A percentile compares a stretch with the other conserved stretches of the same genome.
These are phyloP conservation scores for Przewalskia tangutica DNA, from an alignment of 257 asterid genomes.

Conservation along the genomic window DNA sequence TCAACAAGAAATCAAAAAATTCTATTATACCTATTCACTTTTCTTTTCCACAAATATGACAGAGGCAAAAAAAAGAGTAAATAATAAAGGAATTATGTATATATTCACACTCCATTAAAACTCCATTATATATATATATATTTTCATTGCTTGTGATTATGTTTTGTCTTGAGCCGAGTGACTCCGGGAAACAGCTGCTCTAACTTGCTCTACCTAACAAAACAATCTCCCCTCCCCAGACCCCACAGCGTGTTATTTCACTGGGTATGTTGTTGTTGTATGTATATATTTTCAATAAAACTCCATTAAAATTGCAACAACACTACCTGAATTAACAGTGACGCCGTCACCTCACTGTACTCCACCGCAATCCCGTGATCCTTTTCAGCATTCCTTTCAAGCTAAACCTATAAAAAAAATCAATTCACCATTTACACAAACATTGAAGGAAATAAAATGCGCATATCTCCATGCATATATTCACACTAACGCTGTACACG, in stretches of 20 bases:
- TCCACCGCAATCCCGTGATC: neutral
- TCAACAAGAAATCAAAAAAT: conserved; percentile 23
- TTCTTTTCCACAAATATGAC: conserved; percentile 13
- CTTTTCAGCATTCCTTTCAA: neutral
- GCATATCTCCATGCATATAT: conserved; percentile 3
- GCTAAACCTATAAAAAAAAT: neutral
- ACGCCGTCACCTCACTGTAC: conserved; percentile 1
- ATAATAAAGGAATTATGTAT: conserved; percentile 6
- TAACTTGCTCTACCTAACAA: too few species aligned
- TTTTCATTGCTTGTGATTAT: too few species aligned
- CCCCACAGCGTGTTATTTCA: too few species aligned
- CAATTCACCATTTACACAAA: neutral
- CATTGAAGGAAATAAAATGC: neutral
- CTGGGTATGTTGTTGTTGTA: too few species aligned
- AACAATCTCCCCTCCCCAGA: too few species aligned
- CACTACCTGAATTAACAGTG: conserved; percentile 20
- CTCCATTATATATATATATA: neutral
- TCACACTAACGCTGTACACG: neutral
- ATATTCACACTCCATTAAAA: neutral
- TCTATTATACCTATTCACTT: conserved; percentile 13
- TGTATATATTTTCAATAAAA: neutral
- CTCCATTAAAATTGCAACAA: neutral
- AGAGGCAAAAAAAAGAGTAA: conserved; percentile 7
- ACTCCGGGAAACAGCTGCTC: too few species aligned
- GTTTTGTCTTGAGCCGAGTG: too few species aligned